Conservation (phyloP, 257 asterid species). For the Solanum chilense region DNA sequence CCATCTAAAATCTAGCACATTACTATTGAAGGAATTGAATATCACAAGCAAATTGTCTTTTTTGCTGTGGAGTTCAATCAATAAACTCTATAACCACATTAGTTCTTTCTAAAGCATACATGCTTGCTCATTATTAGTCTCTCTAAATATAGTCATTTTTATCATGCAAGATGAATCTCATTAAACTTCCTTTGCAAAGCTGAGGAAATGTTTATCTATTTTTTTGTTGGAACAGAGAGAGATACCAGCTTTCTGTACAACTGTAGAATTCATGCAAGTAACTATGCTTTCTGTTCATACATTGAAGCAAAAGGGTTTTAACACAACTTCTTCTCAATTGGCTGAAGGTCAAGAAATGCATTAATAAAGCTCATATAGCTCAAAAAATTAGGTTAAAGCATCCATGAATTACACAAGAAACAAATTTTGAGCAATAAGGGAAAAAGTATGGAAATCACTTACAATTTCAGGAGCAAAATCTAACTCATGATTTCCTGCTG, state of each 20-base stretch:
- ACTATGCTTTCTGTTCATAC: neutral
- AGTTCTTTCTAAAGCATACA: neutral
- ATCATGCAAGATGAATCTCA: neutral
- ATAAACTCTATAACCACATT: neutral
- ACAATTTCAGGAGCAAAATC: constrained; percentile 80
- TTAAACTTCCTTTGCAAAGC: neutral
- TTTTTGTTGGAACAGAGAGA: neutral
- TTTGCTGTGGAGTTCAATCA: neutral
- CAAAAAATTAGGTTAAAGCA: neutral
- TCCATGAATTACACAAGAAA: neutral
- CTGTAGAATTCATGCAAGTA: neutral
- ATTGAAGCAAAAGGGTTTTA: neutral
- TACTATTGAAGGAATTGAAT: neutral
- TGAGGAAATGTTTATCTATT: neutral
- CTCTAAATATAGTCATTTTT: neutral
- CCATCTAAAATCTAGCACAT: neutral
- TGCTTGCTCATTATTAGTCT: neutral
- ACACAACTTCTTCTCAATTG: neutral
- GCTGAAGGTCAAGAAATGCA: neutral
- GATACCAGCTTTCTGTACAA: neutral
- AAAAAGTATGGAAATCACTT: neutral
- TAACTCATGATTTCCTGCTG: constrained; percentile 76
- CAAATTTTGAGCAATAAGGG: neutral
- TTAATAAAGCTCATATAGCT: neutral
- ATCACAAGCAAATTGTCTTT: neutral